phyloP scores from a whole-genome alignment of 345 rosid genomes.

The Durio zibethinus region DNA sequence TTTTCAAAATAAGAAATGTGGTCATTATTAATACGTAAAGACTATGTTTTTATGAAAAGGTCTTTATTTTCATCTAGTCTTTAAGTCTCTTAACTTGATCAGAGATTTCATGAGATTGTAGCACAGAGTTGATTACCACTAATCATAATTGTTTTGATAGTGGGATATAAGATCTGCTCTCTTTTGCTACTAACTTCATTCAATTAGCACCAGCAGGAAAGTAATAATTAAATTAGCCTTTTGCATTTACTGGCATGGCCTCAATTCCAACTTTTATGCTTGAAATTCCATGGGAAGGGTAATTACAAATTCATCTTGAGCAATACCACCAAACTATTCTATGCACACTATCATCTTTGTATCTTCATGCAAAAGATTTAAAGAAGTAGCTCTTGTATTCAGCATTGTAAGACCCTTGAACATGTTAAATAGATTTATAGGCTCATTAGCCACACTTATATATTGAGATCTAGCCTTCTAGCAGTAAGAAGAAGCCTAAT shows the following conservation, averaged over 20 bases:
- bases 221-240: neutral
- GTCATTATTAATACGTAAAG: too few species aligned
- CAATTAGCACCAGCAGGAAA: conserved; percentile 5
- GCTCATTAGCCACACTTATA: conserved; percentile 54
- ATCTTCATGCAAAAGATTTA: conserved; percentile 88
- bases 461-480: conserved; percentile 55
- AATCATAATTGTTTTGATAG: conserved; percentile 6
- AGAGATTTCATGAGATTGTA: neutral
- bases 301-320: conserved; percentile 53
- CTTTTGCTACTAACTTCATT: neutral
- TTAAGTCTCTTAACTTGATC: neutral
- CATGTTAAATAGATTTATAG: conserved; percentile 61
- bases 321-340: conserved; percentile 47
- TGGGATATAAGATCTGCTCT: conserved; percentile 4
- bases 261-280: conserved; percentile 87
- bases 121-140: too few species aligned
- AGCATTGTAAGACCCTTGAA: conserved; percentile 65
- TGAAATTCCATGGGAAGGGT: conserved; percentile 92
- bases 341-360: conserved; percentile 63
- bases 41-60: too few species aligned
- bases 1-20: too few species aligned
- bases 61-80: neutral
- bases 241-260: conserved; percentile 35
- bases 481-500: conserved; percentile 76
- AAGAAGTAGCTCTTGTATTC: conserved; percentile 70